Evolutionary conservation across 305 asterid genomes (phyloP), one percentile per base, ranked within the genome.

Genomic region (Vinca major): DNA sequence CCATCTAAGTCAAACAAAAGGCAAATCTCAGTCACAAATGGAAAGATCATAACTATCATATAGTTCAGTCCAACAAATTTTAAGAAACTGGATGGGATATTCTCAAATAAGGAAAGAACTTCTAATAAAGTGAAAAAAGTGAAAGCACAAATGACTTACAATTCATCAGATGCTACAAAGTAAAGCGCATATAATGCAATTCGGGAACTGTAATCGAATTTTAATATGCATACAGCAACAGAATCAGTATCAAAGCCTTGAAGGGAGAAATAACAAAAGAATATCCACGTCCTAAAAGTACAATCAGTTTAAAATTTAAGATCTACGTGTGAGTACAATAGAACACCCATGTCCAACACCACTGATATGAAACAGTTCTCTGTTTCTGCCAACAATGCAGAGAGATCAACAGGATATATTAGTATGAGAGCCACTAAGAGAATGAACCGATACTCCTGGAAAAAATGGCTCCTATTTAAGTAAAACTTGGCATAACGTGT

Each of bases 1-100:
- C 97, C 88, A 58, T 69, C 98, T 88, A 77, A 40, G 14, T 70
- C 56, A 77, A 77, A 54, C 65, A 70, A 80, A 74, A 77, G 1
- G 40, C 57, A 41, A 71, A 75, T 62, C 49, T 82, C 71, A 85
- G 77, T 43, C 58, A 72, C n/a, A 62, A 9, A 68, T 14, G 10
- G 39, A 53, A 62, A 73, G 68, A 10, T 68, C 70, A 45, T 17
- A 43, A 57, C 51, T 8, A 45, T 13, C 39, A 0, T 52, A 33
- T 2, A 39, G 41, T 4, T 17, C 50, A 4, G 45, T 60, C 33
- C 1, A 26, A 26, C 33, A 26, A 26, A 26, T 26, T 26, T 26
- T 26, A 26, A 26, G 33, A 26, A 26, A 26, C 33, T 26, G 33
- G 33, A 26, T 26, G 33, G 33, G 33, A 26, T 26, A 26, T 0